Conservation (phyloP, 345 rosid species). For the Pugionium dolabratum region DNA sequence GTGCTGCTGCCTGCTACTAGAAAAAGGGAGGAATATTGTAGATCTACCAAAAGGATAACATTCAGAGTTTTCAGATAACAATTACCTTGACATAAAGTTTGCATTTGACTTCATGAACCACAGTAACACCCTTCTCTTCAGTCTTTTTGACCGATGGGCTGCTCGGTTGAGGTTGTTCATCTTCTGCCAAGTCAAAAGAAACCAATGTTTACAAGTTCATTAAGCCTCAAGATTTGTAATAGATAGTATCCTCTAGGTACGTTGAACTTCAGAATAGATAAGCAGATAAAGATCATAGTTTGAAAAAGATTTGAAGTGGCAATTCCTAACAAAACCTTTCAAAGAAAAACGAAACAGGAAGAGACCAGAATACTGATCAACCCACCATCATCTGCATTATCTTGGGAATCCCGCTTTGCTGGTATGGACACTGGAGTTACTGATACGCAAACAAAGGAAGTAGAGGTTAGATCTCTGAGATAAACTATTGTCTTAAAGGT, state of each 20-base stretch:
- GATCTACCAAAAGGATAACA: constrained; percentile 2
- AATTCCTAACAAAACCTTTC: constrained; percentile 3
- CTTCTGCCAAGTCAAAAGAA: constrained; percentile 49
- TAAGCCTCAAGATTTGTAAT: constrained; percentile 22
- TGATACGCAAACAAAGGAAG: constrained; percentile 16
- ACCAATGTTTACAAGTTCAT: constrained; percentile 3
- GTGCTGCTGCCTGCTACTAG: background rate
- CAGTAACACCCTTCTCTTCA: constrained; percentile 76
- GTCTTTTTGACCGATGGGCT: constrained; percentile 91
- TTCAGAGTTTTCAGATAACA: constrained; percentile 8
- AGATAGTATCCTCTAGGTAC: constrained; percentile 2
- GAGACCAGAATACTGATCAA: constrained; percentile 8
- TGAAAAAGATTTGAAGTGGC: background rate
- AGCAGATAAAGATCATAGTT: background rate
- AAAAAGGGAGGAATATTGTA: background rate
- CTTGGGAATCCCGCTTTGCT: constrained; percentile 25
- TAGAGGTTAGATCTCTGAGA: constrained; percentile 18
- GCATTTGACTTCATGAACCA: constrained; percentile 95
- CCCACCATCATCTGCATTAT: constrained; percentile 39
- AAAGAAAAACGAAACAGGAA: background rate
- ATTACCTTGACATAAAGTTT: constrained; percentile 91
- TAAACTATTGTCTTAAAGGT: constrained; percentile 1
- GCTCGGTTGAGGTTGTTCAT: constrained; percentile 75
- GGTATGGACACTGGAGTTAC: constrained; percentile 39
- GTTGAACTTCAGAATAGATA: constrained; percentile 23